These are phyloP conservation scores for Escallonia herrerae DNA, from an alignment of 129 eudicot species.

Conservation along the genomic window DNA sequence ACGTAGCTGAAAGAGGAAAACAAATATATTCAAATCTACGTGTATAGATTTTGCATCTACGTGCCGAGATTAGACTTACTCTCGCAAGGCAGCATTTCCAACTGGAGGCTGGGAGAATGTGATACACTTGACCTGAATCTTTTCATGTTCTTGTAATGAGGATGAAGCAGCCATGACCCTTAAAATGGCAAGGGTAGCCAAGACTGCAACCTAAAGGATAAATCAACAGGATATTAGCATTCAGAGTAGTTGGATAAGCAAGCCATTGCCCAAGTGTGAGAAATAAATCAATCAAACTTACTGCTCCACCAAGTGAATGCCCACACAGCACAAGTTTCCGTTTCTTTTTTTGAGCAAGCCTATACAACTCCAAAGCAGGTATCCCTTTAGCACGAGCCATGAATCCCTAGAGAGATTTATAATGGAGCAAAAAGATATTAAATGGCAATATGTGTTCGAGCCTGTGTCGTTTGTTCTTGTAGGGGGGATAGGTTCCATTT, in stretches of 20 bases:
- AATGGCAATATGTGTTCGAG: not conserved
- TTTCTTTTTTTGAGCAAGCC: slow-evolving; percentile 93
- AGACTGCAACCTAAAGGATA: slow-evolving; percentile 76
- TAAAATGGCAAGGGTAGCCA: slow-evolving; percentile 94
- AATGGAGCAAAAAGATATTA: not conserved
- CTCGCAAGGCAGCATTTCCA: slow-evolving; percentile 98
- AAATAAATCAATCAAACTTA: slow-evolving; percentile 32
- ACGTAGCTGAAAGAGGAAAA: slow-evolving; percentile 58
- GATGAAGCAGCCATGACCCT: slow-evolving; percentile 78
- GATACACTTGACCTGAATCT: slow-evolving; percentile 87
- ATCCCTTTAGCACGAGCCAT: slow-evolving; percentile 99
- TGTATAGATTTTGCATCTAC: not conserved
- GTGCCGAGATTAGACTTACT: slow-evolving; percentile 39
- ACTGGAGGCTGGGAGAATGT: slow-evolving; percentile 99
- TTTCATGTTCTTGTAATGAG: slow-evolving; percentile 72
- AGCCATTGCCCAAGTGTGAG: not conserved
- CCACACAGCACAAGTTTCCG: slow-evolving; percentile 94
- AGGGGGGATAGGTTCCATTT: not conserved
- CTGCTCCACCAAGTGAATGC: slow-evolving; percentile 99
- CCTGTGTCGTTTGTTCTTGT: not conserved
- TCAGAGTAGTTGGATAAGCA: not conserved
- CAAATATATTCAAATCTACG: not conserved
- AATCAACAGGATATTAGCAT: not conserved
- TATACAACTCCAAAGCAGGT: slow-evolving; percentile 93
- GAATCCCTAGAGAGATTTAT: slow-evolving; percentile 55